Conservation (phyloP, 108 stramenopile species). For the Skeletonema grethae region DNA sequence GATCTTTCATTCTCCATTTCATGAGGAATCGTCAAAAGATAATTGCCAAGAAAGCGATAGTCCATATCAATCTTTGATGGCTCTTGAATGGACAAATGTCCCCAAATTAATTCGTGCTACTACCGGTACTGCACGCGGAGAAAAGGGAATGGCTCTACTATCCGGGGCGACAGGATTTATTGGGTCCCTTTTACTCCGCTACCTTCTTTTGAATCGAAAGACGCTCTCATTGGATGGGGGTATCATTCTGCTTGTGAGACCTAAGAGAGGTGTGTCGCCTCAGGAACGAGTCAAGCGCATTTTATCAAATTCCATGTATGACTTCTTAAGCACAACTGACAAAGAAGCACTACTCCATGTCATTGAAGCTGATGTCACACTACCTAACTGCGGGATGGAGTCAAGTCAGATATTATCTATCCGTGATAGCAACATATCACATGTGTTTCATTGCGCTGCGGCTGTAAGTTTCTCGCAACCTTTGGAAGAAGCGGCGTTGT, state of each 20-base stretch:
- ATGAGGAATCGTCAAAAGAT: not conserved
- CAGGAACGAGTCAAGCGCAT: conserved; percentile 53
- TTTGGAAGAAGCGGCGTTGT: conserved; percentile 70
- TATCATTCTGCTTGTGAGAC: conserved; percentile 65
- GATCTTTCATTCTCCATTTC: conserved; percentile 47
- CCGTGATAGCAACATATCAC: conserved; percentile 52
- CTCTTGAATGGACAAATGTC: conserved; percentile 30
- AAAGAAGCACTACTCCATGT: conserved; percentile 58
- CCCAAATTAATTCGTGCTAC: conserved; percentile 7
- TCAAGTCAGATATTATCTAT: conserved; percentile 31
- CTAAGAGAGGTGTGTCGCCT: conserved; percentile 56
- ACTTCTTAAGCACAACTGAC: conserved; percentile 60
- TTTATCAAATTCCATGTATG: conserved; percentile 62
- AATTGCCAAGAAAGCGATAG: not conserved
- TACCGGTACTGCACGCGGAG: not conserved
- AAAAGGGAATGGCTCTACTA: conserved; percentile 52
- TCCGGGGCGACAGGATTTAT: conserved; percentile 91
- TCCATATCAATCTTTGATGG: conserved; percentile 30
- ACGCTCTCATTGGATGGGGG: conserved; percentile 41
- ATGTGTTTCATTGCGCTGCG: conserved; percentile 87
- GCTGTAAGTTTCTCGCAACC: conserved; percentile 83
- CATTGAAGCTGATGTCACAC: conserved; percentile 73
- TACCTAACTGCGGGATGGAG: conserved; percentile 60
- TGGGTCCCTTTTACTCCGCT: conserved; percentile 76
- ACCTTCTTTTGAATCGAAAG: conserved; percentile 64